Evolutionary conservation across 164 flowering plant species (phyloP), one percentile per base, ranked within the genome.

Genomic region (Aristolochia fimbriata): DNA sequence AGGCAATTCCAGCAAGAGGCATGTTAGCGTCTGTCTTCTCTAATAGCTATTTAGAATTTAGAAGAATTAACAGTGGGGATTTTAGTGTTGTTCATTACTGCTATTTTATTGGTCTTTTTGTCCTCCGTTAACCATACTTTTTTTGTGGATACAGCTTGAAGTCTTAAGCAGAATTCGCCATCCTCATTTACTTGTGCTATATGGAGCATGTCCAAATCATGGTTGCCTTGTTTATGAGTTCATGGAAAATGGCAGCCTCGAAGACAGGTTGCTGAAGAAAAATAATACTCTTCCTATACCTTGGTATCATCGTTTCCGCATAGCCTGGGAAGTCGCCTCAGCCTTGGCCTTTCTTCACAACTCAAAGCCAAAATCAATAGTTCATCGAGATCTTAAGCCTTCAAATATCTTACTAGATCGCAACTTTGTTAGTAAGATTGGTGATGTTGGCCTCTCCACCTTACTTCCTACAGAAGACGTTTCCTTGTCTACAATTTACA

Each of bases 311-410:
- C 75, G 99, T 31, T 86, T 55, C 59, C 77, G 88, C 25, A 85
- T 93, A 61, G 97, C 95, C 54, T 81, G 89, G 84, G 99, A 93
- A 76, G 78, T 93, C 46, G 97, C 95, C 10, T 83, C 95, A 0
- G 83, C 85, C 41, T 81, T 93, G 22, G 76, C 68, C 43, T 90
- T 86, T 68, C 88, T 93, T 4, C 99, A 93, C 74, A 83, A 68
- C 68, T 63, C 86, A 47, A 86, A 83, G 68, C 99, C 99, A 48
- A 73, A 73, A 58, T 77, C 88, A 2, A 79, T 93, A 51, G 75
- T 93, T 48, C 99, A 90, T 59, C 88, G 99, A 55, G 96, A 93
- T 65, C 76, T 93, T 45, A 93, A 93, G 62, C 99, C 99, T 8
- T 87, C 86, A 58, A 93, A 93, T 77, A 93, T 93, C 58, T 78